These are phyloP conservation scores for Aspergillus versicolor DNA, from an alignment of 2,329 filamentous ascomycete genomes.

Conservation along the genomic window DNA sequence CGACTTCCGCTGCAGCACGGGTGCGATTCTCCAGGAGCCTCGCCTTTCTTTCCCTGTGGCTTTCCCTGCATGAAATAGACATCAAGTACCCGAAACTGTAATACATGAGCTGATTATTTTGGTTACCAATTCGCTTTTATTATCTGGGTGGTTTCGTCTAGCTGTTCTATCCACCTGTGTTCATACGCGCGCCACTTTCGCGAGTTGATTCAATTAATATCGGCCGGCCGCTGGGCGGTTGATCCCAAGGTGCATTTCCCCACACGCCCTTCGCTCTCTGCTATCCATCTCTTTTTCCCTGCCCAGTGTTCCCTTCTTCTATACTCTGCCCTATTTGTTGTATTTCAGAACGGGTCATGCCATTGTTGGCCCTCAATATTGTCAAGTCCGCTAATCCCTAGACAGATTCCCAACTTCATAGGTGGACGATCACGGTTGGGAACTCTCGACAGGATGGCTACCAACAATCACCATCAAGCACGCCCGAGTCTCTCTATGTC, in stretches of 20 bases:
- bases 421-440: slow-evolving; percentile 10
- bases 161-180: slow-evolving; percentile 21
- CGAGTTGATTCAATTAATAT: slow-evolving; percentile 17
- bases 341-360: slow-evolving; percentile 11
- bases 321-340: slow-evolving; percentile 15
- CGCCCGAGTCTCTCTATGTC: slow-evolving; percentile 35
- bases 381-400: slow-evolving; percentile 7
- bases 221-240: slow-evolving; percentile 19
- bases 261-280: slow-evolving; percentile 8
- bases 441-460: slow-evolving; percentile 26
- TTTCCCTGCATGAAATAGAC: slow-evolving; percentile 3
- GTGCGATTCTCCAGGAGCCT: slow-evolving; percentile 3
- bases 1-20: slow-evolving; percentile 14
- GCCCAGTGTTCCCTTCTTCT: neutral
- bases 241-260: slow-evolving; percentile 25
- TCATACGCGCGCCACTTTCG: slow-evolving; percentile 32
- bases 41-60: slow-evolving; percentile 7
- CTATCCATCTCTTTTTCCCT: slow-evolving; percentile 5
- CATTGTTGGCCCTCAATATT: slow-evolving; percentile 6
- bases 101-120: neutral
- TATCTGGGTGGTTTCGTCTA: slow-evolving; percentile 20
- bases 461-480: slow-evolving; percentile 29
- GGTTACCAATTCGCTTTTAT: slow-evolving; percentile 9
- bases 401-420: slow-evolving; percentile 1
- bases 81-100: neutral